A percentile compares a stretch with the other conserved stretches of the same genome.
phyloP scores from a whole-genome alignment of 1,284 basidiomycete species.

The Heterobasidion parviporum region DNA sequence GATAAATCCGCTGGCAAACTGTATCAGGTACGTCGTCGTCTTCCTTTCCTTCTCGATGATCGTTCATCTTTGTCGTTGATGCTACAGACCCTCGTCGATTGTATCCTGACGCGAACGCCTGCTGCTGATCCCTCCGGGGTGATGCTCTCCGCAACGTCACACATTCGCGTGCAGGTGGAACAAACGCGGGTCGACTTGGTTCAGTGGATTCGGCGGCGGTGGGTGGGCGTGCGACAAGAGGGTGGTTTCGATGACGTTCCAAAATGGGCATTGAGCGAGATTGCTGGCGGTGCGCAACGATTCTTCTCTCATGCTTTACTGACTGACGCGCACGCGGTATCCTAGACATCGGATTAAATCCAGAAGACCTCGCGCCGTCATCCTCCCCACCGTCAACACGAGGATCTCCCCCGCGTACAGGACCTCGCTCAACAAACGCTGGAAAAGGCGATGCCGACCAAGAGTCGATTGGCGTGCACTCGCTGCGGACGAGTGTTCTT shows the following conservation, averaged over 20 bases:
- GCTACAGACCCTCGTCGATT: conserved; percentile 62
- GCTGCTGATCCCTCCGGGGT: conserved; percentile 49
- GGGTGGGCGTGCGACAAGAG: conserved; percentile 70
- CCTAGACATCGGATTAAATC: conserved; percentile 70
- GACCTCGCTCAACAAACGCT: conserved; percentile 12
- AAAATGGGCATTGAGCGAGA: conserved; percentile 85
- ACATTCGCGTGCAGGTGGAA: conserved; percentile 63
- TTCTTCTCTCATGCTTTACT: background rate
- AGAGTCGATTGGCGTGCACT: conserved; percentile 40
- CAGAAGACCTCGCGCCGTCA: conserved; percentile 59
- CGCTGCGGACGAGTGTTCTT: conserved; percentile 50
- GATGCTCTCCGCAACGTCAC: conserved; percentile 57
- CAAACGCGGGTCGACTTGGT: conserved; percentile 62
- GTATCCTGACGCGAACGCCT: conserved; percentile 64
- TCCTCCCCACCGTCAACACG: conserved; percentile 5
- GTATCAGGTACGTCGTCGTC: conserved; percentile 54
- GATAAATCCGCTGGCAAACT: conserved; percentile 56
- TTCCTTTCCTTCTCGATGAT: background rate
- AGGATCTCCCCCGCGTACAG: conserved; percentile 17
- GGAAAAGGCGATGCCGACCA: conserved; percentile 27
- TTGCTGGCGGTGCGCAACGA: conserved; percentile 61
- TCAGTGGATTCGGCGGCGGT: conserved; percentile 57
- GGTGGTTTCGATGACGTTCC: conserved; percentile 74
- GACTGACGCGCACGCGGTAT: background rate
- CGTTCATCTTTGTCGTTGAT: background rate